Percentiles rank a stretch among this genome's conserved stretches.
Evolutionary conservation across 441 rosid species (phyloP).

Genomic region (Croton setiger): DNA sequence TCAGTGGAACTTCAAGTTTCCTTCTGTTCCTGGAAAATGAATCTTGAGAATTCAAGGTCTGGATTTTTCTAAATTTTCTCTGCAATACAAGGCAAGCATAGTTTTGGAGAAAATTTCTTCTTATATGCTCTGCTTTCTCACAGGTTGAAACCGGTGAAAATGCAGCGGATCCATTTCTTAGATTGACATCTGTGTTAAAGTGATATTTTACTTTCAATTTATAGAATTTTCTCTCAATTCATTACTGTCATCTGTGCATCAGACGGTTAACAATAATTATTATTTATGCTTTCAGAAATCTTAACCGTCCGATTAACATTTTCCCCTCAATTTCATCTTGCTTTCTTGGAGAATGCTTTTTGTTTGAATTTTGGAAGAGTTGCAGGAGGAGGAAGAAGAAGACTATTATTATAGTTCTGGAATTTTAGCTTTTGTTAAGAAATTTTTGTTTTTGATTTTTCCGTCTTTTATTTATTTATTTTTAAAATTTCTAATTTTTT

Average conservation of each 20-base stretch:
- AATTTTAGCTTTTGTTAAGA: neutral
- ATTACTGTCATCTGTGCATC: neutral
- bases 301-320: constrained; percentile 10
- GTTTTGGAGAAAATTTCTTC: neutral
- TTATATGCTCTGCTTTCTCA: neutral
- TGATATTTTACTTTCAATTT: neutral
- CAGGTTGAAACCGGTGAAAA: neutral
- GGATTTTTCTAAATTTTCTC: constrained; percentile 11
- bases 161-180: constrained; percentile 7
- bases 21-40: neutral
- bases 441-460: neutral
- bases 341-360: neutral
- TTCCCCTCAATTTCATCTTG: neutral
- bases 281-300: neutral
- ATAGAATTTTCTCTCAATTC: neutral
- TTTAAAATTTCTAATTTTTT: neutral
- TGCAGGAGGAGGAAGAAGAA: constrained; percentile 7
- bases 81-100: neutral
- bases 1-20: constrained; percentile 1
- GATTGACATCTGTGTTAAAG: neutral
- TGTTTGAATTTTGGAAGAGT: constrained; percentile 22
- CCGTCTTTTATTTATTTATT: neutral
- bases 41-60: constrained; percentile 1
- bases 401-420: neutral
- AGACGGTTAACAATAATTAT: neutral